Evolutionary conservation across 805 yeast genomes (phyloP).

Genomic region (Wickerhamiella australiensis): DNA sequence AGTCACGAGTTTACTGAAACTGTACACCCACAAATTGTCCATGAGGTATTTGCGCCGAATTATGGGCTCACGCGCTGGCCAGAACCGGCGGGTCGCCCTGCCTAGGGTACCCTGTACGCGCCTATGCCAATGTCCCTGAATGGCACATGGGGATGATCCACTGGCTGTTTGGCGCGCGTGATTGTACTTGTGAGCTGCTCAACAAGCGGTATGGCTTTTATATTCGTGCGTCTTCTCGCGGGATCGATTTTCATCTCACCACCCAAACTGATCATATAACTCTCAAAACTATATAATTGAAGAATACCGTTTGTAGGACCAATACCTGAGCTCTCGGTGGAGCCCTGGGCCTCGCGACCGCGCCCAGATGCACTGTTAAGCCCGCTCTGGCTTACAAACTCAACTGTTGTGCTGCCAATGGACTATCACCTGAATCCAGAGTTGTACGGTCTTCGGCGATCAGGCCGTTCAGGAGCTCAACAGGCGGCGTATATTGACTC

Average conservation of each 20-base stretch:
- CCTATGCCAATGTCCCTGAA: too few relatives aligned
- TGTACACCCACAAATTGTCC: too few relatives aligned
- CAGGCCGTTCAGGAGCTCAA: conserved; percentile 21
- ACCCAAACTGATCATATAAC: neutral
- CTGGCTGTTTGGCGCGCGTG: too few relatives aligned
- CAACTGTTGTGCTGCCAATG: conserved; percentile 7
- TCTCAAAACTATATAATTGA: neutral
- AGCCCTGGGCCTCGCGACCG: neutral
- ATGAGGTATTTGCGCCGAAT: too few relatives aligned
- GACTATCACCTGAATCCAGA: conserved; percentile 23
- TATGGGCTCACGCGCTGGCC: too few relatives aligned
- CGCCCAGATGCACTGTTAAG: neutral
- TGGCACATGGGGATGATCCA: too few relatives aligned
- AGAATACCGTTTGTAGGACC: neutral
- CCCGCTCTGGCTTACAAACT: conserved; percentile 7
- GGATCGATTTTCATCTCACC: neutral
- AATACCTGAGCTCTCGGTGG: neutral
- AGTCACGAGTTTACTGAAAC: too few relatives aligned
- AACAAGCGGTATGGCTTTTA: too few relatives aligned
- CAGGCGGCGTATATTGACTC: conserved; percentile 18
- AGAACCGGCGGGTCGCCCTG: too few relatives aligned
- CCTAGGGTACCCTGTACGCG: too few relatives aligned
- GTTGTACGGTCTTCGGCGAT: conserved; percentile 34
- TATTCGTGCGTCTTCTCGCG: neutral
- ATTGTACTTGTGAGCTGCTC: too few relatives aligned